Conservation (phyloP, 495 filamentous ascomycete species). For the Tetracladium setigerum region DNA sequence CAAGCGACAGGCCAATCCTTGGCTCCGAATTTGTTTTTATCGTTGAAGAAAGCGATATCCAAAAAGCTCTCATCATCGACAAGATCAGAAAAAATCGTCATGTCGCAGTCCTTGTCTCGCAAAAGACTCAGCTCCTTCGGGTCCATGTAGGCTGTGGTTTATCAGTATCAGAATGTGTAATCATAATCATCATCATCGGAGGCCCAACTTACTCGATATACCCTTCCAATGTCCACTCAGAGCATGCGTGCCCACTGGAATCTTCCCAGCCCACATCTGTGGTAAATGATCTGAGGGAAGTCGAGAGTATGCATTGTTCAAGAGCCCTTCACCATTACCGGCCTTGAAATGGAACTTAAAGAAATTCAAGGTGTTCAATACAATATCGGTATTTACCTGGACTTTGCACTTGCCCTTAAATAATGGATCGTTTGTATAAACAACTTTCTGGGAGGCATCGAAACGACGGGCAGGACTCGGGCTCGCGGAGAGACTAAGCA, state of each 20-base stretch:
- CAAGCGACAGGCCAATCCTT: slow-evolving; percentile 9
- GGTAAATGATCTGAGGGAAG: slow-evolving; percentile 10
- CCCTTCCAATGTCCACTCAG: slow-evolving; percentile 20
- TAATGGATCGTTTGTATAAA: slow-evolving; percentile 10
- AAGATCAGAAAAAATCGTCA: not conserved
- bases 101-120: not conserved
- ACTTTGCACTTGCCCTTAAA: slow-evolving; percentile 11
- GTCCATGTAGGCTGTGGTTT: slow-evolving; percentile 6
- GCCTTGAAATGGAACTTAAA: slow-evolving; percentile 21
- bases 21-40: slow-evolving; percentile 3
- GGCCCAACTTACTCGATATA: slow-evolving; percentile 16
- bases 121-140: not conserved
- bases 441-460: slow-evolving; percentile 13
- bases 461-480: slow-evolving; percentile 11
- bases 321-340: slow-evolving; percentile 13
- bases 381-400: slow-evolving; percentile 11
- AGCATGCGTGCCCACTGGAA: slow-evolving; percentile 11
- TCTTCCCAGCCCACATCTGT: slow-evolving; percentile 12
- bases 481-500: slow-evolving; percentile 5
- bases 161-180: slow-evolving; percentile 3
- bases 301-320: slow-evolving; percentile 8
- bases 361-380: slow-evolving; percentile 19
- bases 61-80: slow-evolving; percentile 10
- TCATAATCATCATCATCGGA: not conserved
- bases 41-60: slow-evolving; percentile 17